Conservation (phyloP, 805 yeast species). For the Debaryomyces maramus region DNA sequence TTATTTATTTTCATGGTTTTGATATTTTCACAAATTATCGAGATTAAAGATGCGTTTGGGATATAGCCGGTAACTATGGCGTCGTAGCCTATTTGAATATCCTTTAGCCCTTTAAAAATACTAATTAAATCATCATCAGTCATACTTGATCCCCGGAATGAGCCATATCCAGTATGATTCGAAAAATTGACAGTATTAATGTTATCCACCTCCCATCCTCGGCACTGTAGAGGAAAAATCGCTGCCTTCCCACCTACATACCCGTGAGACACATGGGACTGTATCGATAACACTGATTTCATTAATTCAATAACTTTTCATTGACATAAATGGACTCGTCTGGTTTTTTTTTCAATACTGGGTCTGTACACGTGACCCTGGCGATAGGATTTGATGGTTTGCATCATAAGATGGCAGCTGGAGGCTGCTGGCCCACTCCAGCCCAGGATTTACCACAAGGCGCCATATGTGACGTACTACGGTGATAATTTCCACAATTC, state of each 20-base stretch:
- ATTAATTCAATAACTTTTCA: background rate
- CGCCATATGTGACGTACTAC: too few species aligned
- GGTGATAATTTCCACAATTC: too few species aligned
- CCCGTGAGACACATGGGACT: slow-evolving; percentile 94
- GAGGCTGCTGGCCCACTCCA: too few species aligned
- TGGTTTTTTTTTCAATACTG: too few species aligned
- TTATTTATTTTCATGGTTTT: slow-evolving; percentile 32
- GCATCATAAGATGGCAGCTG: too few species aligned
- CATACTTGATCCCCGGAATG: slow-evolving; percentile 58
- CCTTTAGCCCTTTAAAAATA: slow-evolving; percentile 55
- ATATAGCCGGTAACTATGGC: slow-evolving; percentile 69
- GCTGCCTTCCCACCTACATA: slow-evolving; percentile 93
- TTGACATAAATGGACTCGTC: too few species aligned
- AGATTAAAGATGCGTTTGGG: slow-evolving; percentile 54
- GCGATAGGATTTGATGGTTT: too few species aligned
- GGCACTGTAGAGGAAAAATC: slow-evolving; percentile 80
- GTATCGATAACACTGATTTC: slow-evolving; percentile 42
- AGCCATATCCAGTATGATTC: slow-evolving; percentile 88
- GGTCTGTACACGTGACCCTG: too few species aligned
- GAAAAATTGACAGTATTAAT: slow-evolving; percentile 87
- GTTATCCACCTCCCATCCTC: slow-evolving; percentile 92
- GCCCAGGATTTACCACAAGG: too few species aligned
- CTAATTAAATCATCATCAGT: slow-evolving; percentile 46
- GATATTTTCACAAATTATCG: slow-evolving; percentile 33
- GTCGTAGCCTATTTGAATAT: slow-evolving; percentile 45